Evolutionary conservation across 495 filamentous ascomycete species (phyloP).

Genomic region (Rhizodiscina lignyota): DNA sequence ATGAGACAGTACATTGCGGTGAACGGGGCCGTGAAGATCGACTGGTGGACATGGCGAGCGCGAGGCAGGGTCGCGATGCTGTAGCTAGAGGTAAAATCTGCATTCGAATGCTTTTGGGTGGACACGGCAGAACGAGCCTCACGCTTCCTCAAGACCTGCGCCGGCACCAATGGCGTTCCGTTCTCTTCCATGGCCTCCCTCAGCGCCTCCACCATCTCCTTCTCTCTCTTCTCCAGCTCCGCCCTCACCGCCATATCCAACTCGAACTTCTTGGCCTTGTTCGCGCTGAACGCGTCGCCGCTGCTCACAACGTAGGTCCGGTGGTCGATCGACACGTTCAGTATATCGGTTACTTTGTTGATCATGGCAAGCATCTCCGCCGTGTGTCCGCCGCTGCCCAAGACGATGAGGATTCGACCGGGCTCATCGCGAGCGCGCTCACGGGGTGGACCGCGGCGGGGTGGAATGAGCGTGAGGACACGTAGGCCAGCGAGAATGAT

Average conservation of each 20-base stretch:
- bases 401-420: slow-evolving; percentile 61
- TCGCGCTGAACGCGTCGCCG: slow-evolving; percentile 58
- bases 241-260: background rate
- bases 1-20: background rate
- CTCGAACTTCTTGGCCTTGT: slow-evolving; percentile 53
- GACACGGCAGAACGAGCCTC: slow-evolving; percentile 18
- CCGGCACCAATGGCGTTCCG: slow-evolving; percentile 18
- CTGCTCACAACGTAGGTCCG: slow-evolving; percentile 69
- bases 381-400: slow-evolving; percentile 89
- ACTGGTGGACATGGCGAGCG: background rate
- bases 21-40: background rate
- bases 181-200: slow-evolving; percentile 1
- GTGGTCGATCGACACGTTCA: no score
- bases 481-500: slow-evolving; percentile 21
- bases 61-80: slow-evolving; percentile 25
- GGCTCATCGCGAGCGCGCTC: slow-evolving; percentile 16
- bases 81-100: no score
- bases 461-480: slow-evolving; percentile 32
- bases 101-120: no score
- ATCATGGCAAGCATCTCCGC: slow-evolving; percentile 75
- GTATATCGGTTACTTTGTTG: slow-evolving; percentile 30
- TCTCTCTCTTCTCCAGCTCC: slow-evolving; percentile 6
- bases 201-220: slow-evolving; percentile 1
- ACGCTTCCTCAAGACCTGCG: slow-evolving; percentile 40
- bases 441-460: slow-evolving; percentile 4